These are phyloP conservation scores for Pulveroboletus sp. DNA, from an alignment of 768 basidiomycete genomes.

Conservation along the genomic window DNA sequence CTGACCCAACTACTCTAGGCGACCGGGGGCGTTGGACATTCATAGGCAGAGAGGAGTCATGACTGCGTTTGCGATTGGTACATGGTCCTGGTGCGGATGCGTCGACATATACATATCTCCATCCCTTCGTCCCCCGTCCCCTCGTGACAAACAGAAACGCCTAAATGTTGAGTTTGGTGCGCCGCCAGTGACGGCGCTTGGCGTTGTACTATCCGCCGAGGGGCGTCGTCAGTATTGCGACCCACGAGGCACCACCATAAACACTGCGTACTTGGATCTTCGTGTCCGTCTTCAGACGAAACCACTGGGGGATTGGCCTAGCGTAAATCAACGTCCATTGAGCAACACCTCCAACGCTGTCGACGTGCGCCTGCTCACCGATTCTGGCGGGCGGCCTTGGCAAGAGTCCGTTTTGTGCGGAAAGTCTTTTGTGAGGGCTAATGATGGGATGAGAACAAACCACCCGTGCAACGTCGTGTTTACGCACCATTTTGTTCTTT, in stretches of 20 bases:
- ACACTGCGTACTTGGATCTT: slow-evolving; percentile 72
- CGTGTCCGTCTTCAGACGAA: slow-evolving; percentile 93
- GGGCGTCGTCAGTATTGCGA: background rate
- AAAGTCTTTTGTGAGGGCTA: slow-evolving; percentile 99
- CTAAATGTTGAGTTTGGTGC: slow-evolving; percentile 98
- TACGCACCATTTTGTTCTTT: slow-evolving; percentile 47
- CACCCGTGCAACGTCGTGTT: background rate
- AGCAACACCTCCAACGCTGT: background rate
- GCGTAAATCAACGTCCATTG: background rate
- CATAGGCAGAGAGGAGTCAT: no score
- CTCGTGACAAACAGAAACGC: slow-evolving; percentile 3
- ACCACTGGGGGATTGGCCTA: slow-evolving; percentile 99
- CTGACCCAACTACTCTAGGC: no score
- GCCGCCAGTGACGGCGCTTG: slow-evolving; percentile 98
- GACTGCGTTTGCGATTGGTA: slow-evolving; percentile 8
- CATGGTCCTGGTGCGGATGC: slow-evolving; percentile 23
- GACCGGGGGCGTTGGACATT: no score
- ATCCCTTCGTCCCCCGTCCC: slow-evolving; percentile 5
- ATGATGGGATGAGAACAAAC: slow-evolving; percentile 2
- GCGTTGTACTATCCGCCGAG: slow-evolving; percentile 66
- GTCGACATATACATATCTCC: slow-evolving; percentile 12
- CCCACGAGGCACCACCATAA: background rate
- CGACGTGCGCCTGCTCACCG: slow-evolving; percentile 47
- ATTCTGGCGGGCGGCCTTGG: slow-evolving; percentile 95
- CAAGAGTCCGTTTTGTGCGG: slow-evolving; percentile 94